Conservation (phyloP, 495 filamentous ascomycete genomes). For the Aspergillus nidulans region DNA sequence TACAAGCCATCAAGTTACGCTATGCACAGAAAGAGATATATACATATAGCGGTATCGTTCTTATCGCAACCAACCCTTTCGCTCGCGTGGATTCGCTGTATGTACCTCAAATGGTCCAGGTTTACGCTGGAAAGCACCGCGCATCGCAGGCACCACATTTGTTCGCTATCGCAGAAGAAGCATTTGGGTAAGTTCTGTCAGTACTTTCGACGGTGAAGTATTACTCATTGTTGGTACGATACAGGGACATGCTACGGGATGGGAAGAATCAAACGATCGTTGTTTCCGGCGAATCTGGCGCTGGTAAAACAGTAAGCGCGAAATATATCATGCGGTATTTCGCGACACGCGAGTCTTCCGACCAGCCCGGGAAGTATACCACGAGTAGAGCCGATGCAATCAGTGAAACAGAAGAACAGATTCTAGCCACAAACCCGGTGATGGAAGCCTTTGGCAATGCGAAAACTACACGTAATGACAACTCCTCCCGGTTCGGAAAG, state of each 20-base stretch:
- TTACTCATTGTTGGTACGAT: slow-evolving; percentile 1
- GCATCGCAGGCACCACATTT: slow-evolving; percentile 95
- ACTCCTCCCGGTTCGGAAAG: slow-evolving; percentile 97
- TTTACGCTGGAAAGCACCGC: slow-evolving; percentile 95
- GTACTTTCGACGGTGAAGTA: background rate
- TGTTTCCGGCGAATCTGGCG: slow-evolving; percentile 96
- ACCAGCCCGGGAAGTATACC: slow-evolving; percentile 72
- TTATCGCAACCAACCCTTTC: slow-evolving; percentile 98
- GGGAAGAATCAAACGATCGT: slow-evolving; percentile 96
- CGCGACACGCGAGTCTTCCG: slow-evolving; percentile 92
- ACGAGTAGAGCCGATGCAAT: slow-evolving; percentile 81
- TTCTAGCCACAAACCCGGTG: slow-evolving; percentile 96
- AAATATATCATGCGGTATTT: slow-evolving; percentile 99
- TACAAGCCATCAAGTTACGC: slow-evolving; percentile 96
- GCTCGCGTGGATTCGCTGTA: slow-evolving; percentile 97
- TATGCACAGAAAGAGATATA: slow-evolving; percentile 99
- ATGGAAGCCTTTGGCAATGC: slow-evolving; percentile 99
- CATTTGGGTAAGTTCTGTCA: slow-evolving; percentile 73
- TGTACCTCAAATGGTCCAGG: slow-evolving; percentile 98
- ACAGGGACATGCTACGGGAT: slow-evolving; percentile 94
- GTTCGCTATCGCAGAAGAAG: slow-evolving; percentile 98
- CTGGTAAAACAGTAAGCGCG: slow-evolving; percentile 97
- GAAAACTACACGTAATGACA: slow-evolving; percentile 98
- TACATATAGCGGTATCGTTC: slow-evolving; percentile 97
- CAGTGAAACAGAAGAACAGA: slow-evolving; percentile 98